Conservation (phyloP, 371 early-diverging fungal genomes). For the Mucor circinelloides region DNA sequence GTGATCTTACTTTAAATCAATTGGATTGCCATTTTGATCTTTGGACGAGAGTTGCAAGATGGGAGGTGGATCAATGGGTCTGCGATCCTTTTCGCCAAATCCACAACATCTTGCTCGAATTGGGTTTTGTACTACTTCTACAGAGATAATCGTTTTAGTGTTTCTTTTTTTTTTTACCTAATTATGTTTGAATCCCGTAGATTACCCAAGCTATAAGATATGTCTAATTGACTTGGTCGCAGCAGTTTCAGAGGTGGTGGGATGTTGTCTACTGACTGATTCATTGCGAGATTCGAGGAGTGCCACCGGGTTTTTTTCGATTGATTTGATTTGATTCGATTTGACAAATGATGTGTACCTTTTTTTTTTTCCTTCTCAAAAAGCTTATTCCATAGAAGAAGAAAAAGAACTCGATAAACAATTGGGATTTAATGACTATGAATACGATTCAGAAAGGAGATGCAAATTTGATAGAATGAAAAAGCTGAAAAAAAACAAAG, state of each 20-base stretch:
- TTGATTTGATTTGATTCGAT: background rate
- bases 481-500: background rate
- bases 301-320: background rate
- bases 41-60: conserved; percentile 36
- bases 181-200: background rate
- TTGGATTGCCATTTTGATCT: conserved; percentile 17
- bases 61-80: conserved; percentile 39
- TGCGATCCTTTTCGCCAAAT: conserved; percentile 37
- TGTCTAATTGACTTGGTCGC: conserved; percentile 10
- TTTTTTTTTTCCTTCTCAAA: background rate
- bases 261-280: background rate
- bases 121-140: conserved; percentile 57
- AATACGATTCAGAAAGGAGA: too few relatives aligned
- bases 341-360: background rate
- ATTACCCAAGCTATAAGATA: conserved; percentile 11
- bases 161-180: background rate
- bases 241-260: conserved; percentile 16
- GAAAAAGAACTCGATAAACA: too few relatives aligned
- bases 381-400: too few relatives aligned
- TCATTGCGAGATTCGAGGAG: background rate
- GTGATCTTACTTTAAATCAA: conserved; percentile 9
- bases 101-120: conserved; percentile 65
- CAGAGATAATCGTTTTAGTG: background rate
- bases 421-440: too few relatives aligned
- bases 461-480: background rate